Base-by-base conservation (phyloP, 2,329 filamentous ascomycete genomes). In the Microascus cirrosus region DNA sequence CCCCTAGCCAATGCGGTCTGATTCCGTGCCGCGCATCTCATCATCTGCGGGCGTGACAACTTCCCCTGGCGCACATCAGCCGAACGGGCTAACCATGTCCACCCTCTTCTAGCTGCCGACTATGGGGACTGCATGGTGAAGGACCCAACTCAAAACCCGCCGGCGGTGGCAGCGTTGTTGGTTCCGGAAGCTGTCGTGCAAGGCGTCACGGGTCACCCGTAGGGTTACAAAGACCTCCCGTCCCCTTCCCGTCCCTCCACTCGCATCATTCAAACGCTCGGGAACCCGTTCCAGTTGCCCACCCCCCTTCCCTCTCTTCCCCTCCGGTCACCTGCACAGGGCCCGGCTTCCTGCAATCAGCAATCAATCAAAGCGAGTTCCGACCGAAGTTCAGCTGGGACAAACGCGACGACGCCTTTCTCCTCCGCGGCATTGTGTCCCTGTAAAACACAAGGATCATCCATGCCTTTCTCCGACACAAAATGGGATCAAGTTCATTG, bases 311-410 rank as follows among this genome's bases (percentile, higher is more conserved):
- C n/a, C 48, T 24, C 50, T 5, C 50, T 24, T 25, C 51, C 18
- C 24, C 13, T 10, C 28, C 24, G 28, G 18, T 25, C 51, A 15
- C 51, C 24, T 53, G 13, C 39, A 45, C 39, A n/a, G 39, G 39
- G 39, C 24, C 25, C 20, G 34, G 24, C 51, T n/a, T 53, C 8
- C 51, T 53, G 51, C 51, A 53, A 53, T 53, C 24, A 28, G 24
- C 51, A 34, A 34, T 53, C 51, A 53, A 53, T 53, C 51, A 53
- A 53, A 53, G 25, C 51, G 15, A 53, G 51, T 53, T 53, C 51
- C 51, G 25, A 32, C 20, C 5, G 51, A n/a, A 53, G 24, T 53
- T 53, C 51, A 53, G 51, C 51, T 53, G 20, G 45, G 45, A 24
- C 28, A 22, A 8, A 24, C 8, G 45, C 45, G 22, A 50, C 20